phyloP scores from a whole-genome alignment of 208 protist species.

The Acanthamoeba divionensis region DNA sequence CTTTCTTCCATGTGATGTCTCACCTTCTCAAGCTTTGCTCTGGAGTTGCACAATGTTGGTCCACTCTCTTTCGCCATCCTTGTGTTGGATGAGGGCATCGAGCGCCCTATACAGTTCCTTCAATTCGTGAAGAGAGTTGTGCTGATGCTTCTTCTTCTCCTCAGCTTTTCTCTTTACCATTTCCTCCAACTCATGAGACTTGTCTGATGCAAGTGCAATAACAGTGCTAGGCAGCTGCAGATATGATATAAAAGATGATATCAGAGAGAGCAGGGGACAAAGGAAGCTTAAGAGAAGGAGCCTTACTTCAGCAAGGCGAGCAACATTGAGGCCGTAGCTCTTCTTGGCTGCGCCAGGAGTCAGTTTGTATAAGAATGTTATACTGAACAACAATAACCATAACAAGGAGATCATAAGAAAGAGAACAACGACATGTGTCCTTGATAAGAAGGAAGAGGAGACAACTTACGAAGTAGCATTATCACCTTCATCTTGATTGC shows the following conservation, averaged over 20 bases:
- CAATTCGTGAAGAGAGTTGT: too few relatives aligned
- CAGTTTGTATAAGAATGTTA: constrained; percentile 54
- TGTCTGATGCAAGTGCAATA: neutral
- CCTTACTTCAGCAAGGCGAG: neutral
- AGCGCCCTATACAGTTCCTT: too few relatives aligned
- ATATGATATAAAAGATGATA: neutral
- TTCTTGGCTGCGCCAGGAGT: neutral
- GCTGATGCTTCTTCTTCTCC: neutral
- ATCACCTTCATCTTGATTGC: neutral
- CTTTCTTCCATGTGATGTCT: too few relatives aligned
- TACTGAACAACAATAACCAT: neutral
- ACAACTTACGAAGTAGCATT: neutral
- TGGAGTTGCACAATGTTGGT: too few relatives aligned
- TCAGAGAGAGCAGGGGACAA: neutral
- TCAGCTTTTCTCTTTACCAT: neutral
- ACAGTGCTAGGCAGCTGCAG: constrained; percentile 5
- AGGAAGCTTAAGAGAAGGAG: neutral
- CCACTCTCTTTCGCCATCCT: too few relatives aligned
- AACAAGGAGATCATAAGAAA: neutral
- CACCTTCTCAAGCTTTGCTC: too few relatives aligned
- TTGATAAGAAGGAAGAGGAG: neutral
- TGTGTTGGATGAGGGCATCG: too few relatives aligned
- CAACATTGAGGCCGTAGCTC: constrained; percentile 52
- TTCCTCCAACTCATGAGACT: constrained; percentile 35
- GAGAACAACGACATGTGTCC: neutral